Percentiles rank a stretch among this genome's conserved stretches.
Conservation (phyloP, 2,329 filamentous ascomycete genomes). For the Talaromyces islandicus region DNA sequence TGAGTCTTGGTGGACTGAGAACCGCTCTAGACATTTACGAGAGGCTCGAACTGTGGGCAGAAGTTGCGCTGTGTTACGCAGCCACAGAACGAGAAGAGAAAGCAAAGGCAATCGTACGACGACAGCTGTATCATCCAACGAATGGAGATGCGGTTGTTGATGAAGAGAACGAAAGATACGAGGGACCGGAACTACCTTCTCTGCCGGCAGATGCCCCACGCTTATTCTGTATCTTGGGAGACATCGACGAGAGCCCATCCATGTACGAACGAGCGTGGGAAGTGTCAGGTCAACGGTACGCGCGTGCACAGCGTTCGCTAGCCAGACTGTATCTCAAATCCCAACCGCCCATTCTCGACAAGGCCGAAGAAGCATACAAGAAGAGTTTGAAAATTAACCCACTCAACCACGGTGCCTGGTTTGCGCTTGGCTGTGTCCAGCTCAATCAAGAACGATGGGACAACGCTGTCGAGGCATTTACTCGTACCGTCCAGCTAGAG, state of each 20-base stretch:
- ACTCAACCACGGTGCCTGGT: slow-evolving; percentile 80
- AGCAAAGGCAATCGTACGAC: slow-evolving; percentile 68
- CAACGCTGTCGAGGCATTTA: slow-evolving; percentile 77
- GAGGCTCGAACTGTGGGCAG: slow-evolving; percentile 85
- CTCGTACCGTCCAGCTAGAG: slow-evolving; percentile 74
- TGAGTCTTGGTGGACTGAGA: slow-evolving; percentile 74
- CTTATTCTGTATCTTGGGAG: slow-evolving; percentile 87
- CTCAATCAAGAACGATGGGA: slow-evolving; percentile 71
- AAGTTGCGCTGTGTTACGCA: slow-evolving; percentile 85
- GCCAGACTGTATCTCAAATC: slow-evolving; percentile 68
- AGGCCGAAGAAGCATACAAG: slow-evolving; percentile 71
- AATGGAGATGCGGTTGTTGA: slow-evolving; percentile 26
- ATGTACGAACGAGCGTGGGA: slow-evolving; percentile 87
- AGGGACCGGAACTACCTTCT: slow-evolving; percentile 64
- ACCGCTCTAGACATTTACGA: slow-evolving; percentile 96
- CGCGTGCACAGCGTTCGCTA: slow-evolving; percentile 79
- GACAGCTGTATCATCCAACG: slow-evolving; percentile 65
- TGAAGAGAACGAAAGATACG: slow-evolving; percentile 50
- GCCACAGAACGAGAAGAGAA: slow-evolving; percentile 75
- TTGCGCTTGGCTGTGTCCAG: slow-evolving; percentile 80
- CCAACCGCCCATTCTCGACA: slow-evolving; percentile 54
- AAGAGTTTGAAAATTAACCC: slow-evolving; percentile 73
- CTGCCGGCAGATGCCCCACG: slow-evolving; percentile 77
- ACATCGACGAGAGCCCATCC: slow-evolving; percentile 67
- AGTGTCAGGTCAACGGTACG: slow-evolving; percentile 72